Conservation (phyloP, 1,139 yeast species). For the Nakaseomyces delphensis region DNA sequence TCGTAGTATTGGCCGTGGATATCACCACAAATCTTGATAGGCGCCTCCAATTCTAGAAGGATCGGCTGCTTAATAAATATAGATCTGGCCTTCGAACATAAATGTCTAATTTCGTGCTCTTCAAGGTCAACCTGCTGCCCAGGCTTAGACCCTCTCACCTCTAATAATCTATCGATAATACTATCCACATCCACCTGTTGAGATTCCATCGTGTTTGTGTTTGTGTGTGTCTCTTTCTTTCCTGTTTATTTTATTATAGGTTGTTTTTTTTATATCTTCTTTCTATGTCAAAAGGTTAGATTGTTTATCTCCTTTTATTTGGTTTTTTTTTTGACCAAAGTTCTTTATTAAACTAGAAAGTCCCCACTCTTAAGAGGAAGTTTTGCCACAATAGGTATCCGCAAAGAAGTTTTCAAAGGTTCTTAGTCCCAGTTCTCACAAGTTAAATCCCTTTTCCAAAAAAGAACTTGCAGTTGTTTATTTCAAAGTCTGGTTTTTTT, state of each 20-base stretch:
- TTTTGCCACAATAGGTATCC: too few relatives aligned
- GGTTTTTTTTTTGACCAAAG: background rate
- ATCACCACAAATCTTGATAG: slow-evolving; percentile 90
- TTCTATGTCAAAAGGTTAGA: background rate
- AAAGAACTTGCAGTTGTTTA: background rate
- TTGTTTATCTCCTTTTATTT: background rate
- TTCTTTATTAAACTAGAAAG: too few relatives aligned
- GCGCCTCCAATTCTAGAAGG: slow-evolving; percentile 89
- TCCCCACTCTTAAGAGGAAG: too few relatives aligned
- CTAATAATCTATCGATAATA: slow-evolving; percentile 90
- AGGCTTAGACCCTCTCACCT: slow-evolving; percentile 96
- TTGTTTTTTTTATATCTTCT: background rate
- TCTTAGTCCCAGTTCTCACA: too few relatives aligned
- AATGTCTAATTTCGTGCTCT: slow-evolving; percentile 88
- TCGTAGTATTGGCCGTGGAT: slow-evolving; percentile 97
- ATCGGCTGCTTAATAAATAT: slow-evolving; percentile 97
- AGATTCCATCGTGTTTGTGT: slow-evolving; percentile 31
- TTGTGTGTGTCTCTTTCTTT: background rate
- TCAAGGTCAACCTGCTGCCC: slow-evolving; percentile 92
- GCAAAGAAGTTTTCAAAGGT: background rate
- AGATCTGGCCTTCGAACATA: slow-evolving; percentile 96
- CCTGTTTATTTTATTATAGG: background rate
- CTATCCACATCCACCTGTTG: slow-evolving; percentile 95
- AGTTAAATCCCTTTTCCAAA: background rate
- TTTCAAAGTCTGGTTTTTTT: background rate